Evolutionary conservation across 176 grass and related monocot genomes (phyloP).

Genomic region (Oryza meyeriana): DNA sequence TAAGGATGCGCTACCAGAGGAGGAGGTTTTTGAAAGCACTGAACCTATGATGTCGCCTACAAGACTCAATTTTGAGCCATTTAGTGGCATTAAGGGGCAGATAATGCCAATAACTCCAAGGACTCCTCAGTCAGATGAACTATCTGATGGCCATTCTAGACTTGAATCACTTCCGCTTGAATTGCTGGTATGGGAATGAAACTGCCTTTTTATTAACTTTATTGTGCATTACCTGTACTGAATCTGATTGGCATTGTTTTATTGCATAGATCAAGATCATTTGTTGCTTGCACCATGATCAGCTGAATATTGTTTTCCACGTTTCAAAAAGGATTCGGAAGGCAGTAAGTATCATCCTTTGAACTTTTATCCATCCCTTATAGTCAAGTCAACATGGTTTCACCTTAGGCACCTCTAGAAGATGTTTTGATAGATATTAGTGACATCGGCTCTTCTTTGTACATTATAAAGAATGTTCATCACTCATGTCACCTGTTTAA

Average conservation of each 20-base stretch:
- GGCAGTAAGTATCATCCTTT: conserved; percentile 59
- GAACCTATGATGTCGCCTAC: conserved; percentile 42
- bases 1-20: conserved; percentile 43
- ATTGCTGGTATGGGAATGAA: conserved; percentile 60
- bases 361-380: not conserved
- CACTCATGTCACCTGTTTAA: not conserved
- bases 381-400: not conserved
- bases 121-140: conserved; percentile 48
- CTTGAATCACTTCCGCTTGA: conserved; percentile 91
- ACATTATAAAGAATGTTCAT: not conserved
- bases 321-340: conserved; percentile 62
- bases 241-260: conserved; percentile 25
- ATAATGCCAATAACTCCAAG: conserved; percentile 56
- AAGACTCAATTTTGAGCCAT: conserved; percentile 41
- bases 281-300: conserved; percentile 81
- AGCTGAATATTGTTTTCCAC: conserved; percentile 72
- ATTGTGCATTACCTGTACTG: conserved; percentile 17
- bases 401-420: not conserved
- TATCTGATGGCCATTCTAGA: conserved; percentile 54
- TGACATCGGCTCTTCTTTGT: not conserved
- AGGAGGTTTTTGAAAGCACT: conserved; percentile 10
- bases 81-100: conserved; percentile 31
- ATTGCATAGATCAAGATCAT: conserved; percentile 71
- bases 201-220: conserved; percentile 1
- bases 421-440: not conserved